phyloP scores from a whole-genome alignment of 768 basidiomycete genomes.

The Lactarius hatsudake region DNA sequence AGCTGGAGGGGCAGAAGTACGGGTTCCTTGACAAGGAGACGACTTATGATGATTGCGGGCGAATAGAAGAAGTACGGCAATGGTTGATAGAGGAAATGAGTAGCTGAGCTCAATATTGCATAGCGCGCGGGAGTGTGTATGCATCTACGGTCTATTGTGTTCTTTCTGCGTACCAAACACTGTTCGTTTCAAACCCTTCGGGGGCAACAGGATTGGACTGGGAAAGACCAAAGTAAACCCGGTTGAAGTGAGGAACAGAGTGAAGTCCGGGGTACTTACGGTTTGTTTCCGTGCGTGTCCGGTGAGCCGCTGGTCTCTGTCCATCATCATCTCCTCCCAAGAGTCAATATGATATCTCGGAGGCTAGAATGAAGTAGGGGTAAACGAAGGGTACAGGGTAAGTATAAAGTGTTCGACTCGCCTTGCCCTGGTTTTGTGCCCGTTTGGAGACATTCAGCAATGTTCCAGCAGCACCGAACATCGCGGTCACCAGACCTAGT shows the following conservation, averaged over 20 bases:
- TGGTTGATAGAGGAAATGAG: conserved; percentile 36
- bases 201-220: conserved; percentile 72
- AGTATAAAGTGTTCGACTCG: conserved; percentile 32
- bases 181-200: conserved; percentile 66
- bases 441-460: conserved; percentile 74
- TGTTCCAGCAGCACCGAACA: conserved; percentile 92
- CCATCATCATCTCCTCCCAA: conserved; percentile 98
- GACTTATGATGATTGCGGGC: conserved; percentile 8
- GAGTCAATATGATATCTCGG: conserved; percentile 80
- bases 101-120: conserved; percentile 22
- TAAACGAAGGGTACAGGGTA: conserved; percentile 8
- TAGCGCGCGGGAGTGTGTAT: not conserved
- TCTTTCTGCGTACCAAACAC: conserved; percentile 60
- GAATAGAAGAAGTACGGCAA: conserved; percentile 32
- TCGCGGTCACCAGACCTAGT: conserved; percentile 74
- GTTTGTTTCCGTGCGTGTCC: conserved; percentile 84
- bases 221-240: not conserved
- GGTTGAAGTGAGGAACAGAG: not conserved
- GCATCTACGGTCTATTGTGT: conserved; percentile 27
- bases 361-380: conserved; percentile 46
- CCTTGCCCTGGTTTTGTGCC: conserved; percentile 90
- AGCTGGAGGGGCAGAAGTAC: conserved; percentile 39
- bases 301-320: conserved; percentile 82
- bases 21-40: conserved; percentile 37
- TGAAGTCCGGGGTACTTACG: conserved; percentile 46